Evolutionary conservation across 2,329 filamentous ascomycete species (phyloP).

Genomic region (Epichloe uncinata): DNA sequence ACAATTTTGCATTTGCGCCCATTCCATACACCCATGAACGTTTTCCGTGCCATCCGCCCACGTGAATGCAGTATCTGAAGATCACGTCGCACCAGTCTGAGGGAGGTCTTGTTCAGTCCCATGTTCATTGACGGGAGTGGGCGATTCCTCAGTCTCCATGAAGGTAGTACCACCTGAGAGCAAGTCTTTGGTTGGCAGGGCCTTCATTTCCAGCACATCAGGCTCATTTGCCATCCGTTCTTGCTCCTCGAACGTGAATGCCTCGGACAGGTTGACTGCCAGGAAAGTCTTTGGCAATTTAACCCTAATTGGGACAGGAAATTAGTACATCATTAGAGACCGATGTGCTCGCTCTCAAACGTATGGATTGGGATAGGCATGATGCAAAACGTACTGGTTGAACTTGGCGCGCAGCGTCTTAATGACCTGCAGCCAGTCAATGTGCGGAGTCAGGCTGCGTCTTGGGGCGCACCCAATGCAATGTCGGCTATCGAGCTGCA

Average conservation of each 20-base stretch:
- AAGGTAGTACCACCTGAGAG: conserved; percentile 7
- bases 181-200: conserved; percentile 17
- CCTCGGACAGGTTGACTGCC: conserved; percentile 50
- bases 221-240: conserved; percentile 37
- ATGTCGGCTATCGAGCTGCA: conserved; percentile 91
- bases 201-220: conserved; percentile 36
- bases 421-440: conserved; percentile 94
- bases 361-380: conserved; percentile 5
- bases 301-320: conserved; percentile 30
- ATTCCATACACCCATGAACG: neutral
- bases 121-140: neutral
- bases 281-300: conserved; percentile 54
- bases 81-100: neutral
- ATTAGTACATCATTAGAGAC: neutral
- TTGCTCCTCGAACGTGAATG: conserved; percentile 44
- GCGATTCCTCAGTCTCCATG: neutral
- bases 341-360: neutral
- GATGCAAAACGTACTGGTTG: conserved; percentile 54
- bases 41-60: neutral
- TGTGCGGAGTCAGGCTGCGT: conserved; percentile 77
- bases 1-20: neutral
- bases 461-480: conserved; percentile 91
- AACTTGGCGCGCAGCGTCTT: conserved; percentile 92
- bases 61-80: neutral
- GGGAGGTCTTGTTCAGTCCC: neutral